A percentile compares a stretch with the other conserved stretches of the same genome.
Evolutionary conservation across 2,329 filamentous ascomycete genomes (phyloP).

Genomic region (Alternaria ethzedia): DNA sequence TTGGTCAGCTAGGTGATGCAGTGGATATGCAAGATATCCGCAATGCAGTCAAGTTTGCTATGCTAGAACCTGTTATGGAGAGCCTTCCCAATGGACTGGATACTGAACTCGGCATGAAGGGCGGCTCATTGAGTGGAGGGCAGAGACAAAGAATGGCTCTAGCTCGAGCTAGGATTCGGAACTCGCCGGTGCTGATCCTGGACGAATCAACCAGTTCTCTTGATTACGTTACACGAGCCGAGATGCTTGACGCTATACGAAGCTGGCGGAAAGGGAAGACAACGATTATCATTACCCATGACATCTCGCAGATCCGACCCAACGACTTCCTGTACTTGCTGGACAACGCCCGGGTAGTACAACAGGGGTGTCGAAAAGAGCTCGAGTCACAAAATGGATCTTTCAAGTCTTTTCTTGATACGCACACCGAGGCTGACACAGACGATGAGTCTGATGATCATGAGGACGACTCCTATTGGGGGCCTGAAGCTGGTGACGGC

Average conservation of each 20-base stretch:
- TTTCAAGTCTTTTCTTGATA: slow-evolving; percentile 51
- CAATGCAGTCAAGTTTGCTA: slow-evolving; percentile 68
- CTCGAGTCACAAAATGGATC: slow-evolving; percentile 55
- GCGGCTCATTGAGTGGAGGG: slow-evolving; percentile 78
- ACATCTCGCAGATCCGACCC: slow-evolving; percentile 75
- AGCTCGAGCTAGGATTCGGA: slow-evolving; percentile 76
- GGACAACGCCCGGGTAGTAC: slow-evolving; percentile 70
- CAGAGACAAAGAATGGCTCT: slow-evolving; percentile 83
- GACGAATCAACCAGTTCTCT: slow-evolving; percentile 90
- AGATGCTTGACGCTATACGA: slow-evolving; percentile 77
- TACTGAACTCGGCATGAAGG: slow-evolving; percentile 74
- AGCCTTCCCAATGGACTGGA: slow-evolving; percentile 73
- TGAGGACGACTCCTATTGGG: slow-evolving; percentile 6
- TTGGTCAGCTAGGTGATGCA: slow-evolving; percentile 65
- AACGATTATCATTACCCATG: slow-evolving; percentile 92
- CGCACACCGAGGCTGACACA: slow-evolving; percentile 11
- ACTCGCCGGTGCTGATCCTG: slow-evolving; percentile 81
- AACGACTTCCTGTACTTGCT: slow-evolving; percentile 83
- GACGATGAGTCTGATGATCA: not conserved
- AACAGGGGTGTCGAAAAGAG: slow-evolving; percentile 69
- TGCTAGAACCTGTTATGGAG: slow-evolving; percentile 71
- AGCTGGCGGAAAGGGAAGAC: slow-evolving; percentile 81
- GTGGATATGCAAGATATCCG: slow-evolving; percentile 64
- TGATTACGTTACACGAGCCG: slow-evolving; percentile 71
- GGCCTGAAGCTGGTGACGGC: slow-evolving; percentile 23